Evolutionary conservation across 352 stramenopile genomes (phyloP).

Genomic region (Phytophthora chlamydospora): DNA sequence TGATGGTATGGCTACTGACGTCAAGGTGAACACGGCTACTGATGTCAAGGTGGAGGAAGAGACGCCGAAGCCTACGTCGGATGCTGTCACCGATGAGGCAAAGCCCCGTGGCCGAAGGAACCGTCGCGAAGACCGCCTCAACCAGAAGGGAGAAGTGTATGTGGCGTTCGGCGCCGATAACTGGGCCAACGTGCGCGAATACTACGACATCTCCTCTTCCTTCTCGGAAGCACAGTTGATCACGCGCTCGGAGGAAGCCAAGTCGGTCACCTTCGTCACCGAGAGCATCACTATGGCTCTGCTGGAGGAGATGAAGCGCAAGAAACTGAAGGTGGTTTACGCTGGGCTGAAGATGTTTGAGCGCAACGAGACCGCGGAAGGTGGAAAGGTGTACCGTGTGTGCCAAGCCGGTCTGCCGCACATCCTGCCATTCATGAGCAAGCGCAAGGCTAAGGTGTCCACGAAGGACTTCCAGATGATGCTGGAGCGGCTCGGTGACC

Average conservation of each 20-base stretch:
- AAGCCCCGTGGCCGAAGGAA: constrained; percentile 26
- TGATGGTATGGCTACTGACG: constrained; percentile 19
- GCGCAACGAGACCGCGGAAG: constrained; percentile 75
- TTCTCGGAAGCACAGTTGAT: constrained; percentile 87
- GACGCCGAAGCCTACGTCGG: constrained; percentile 11
- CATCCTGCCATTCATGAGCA: constrained; percentile 83
- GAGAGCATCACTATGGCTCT: constrained; percentile 84
- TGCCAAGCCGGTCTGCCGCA: constrained; percentile 88
- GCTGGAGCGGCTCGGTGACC: constrained; percentile 79
- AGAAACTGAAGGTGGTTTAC: constrained; percentile 91
- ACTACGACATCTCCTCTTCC: constrained; percentile 69
- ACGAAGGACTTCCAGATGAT: constrained; percentile 86
- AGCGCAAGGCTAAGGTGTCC: constrained; percentile 69
- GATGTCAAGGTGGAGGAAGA: constrained; percentile 31
- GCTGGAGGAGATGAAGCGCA: constrained; percentile 84
- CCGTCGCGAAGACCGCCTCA: constrained; percentile 59
- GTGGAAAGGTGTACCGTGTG: constrained; percentile 86
- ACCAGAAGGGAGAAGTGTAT: constrained; percentile 77
- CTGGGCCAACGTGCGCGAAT: constrained; percentile 68
- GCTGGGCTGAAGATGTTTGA: constrained; percentile 94
- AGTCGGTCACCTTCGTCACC: constrained; percentile 87
- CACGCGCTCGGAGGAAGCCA: constrained; percentile 86
- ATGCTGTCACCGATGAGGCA: constrained; percentile 28
- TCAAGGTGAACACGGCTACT: constrained; percentile 10
- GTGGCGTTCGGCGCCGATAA: constrained; percentile 68